phyloP scores from a whole-genome alignment of 1,139 yeast genomes.

The Kluyveromyces sp. region DNA sequence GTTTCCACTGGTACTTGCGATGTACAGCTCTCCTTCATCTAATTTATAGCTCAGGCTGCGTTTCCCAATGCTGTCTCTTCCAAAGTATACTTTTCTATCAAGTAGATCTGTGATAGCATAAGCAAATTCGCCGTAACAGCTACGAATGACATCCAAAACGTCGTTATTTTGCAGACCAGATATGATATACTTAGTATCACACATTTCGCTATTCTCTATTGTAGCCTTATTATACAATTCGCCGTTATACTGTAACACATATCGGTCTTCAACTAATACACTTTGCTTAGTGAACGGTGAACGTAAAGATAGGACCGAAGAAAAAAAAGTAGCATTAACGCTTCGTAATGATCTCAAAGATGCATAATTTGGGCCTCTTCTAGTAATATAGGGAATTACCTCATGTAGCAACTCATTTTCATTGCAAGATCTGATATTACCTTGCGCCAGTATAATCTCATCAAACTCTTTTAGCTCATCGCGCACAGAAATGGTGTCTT shows the following conservation, averaged over 20 bases:
- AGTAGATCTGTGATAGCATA: slow-evolving; percentile 42
- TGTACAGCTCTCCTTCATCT: slow-evolving; percentile 31
- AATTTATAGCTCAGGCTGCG: slow-evolving; percentile 55
- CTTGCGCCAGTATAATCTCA: slow-evolving; percentile 15
- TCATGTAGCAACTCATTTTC: slow-evolving; percentile 19
- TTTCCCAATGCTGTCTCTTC: slow-evolving; percentile 77
- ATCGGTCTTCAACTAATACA: slow-evolving; percentile 33
- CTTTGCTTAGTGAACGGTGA: slow-evolving; percentile 78
- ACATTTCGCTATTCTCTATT: slow-evolving; percentile 22
- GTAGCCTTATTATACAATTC: slow-evolving; percentile 67
- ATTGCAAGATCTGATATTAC: not conserved
- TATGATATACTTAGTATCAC: slow-evolving; percentile 46
- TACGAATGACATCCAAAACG: slow-evolving; percentile 33
- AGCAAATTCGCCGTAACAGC: slow-evolving; percentile 78
- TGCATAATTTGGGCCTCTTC: slow-evolving; percentile 52
- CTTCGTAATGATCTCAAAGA: slow-evolving; percentile 16
- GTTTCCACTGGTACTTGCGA: slow-evolving; percentile 38
- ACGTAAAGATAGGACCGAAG: slow-evolving; percentile 73
- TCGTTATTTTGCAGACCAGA: slow-evolving; percentile 19
- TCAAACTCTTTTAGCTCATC: slow-evolving; percentile 19
- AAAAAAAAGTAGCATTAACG: slow-evolving; percentile 29
- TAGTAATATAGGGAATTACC: slow-evolving; percentile 39
- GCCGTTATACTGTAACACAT: slow-evolving; percentile 71
- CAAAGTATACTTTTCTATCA: slow-evolving; percentile 52
- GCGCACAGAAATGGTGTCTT: not conserved